Conservation (phyloP, 2,329 filamentous ascomycete genomes). For the Trichoderma aggressivum region DNA sequence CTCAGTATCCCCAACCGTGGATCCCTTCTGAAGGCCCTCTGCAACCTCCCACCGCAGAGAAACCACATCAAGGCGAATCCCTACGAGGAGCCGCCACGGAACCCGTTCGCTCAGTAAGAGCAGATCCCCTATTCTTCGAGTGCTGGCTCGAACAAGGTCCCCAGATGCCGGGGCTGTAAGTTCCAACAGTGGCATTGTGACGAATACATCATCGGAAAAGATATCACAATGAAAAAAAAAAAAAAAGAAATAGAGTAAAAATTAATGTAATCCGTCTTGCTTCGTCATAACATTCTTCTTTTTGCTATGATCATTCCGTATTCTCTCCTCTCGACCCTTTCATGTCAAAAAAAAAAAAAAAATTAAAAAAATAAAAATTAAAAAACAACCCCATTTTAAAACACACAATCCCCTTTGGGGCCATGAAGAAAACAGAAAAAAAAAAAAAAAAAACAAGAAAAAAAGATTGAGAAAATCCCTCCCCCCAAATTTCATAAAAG, state of each 20-base stretch:
- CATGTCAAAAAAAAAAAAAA: background rate
- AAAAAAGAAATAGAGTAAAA: background rate
- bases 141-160: slow-evolving; percentile 55
- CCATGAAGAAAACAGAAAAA: background rate
- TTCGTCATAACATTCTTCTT: background rate
- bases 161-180: background rate
- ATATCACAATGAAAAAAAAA: background rate
- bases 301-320: background rate
- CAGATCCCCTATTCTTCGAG: slow-evolving; percentile 62
- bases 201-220: background rate
- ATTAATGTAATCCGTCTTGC: background rate
- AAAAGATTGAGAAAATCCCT: background rate
- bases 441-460: background rate
- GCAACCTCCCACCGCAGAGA: slow-evolving; percentile 36
- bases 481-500: background rate
- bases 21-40: slow-evolving; percentile 52
- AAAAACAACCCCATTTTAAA: background rate
- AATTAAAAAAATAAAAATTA: background rate
- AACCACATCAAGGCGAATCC: slow-evolving; percentile 27
- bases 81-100: slow-evolving; percentile 42
- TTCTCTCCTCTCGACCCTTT: background rate
- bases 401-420: background rate
- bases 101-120: slow-evolving; percentile 51
- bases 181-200: background rate
- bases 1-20: slow-evolving; percentile 58